Percentiles rank a stretch among this genome's conserved stretches.
These are phyloP conservation scores for Geotrichum klebahnii DNA, from an alignment of 1,139 yeast genomes.

Conservation along the genomic window DNA sequence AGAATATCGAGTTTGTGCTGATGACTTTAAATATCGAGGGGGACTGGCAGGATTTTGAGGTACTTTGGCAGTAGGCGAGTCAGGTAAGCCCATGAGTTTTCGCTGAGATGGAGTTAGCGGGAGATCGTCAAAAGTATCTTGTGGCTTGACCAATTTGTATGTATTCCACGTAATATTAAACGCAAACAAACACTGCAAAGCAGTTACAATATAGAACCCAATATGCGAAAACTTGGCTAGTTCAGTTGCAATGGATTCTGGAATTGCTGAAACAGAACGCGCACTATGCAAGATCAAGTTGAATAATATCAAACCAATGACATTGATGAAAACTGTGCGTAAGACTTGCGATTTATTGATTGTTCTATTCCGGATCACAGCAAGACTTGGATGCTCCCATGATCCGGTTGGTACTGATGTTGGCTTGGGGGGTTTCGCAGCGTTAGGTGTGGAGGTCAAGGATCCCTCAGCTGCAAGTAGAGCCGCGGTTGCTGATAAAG, in stretches of 20 bases:
- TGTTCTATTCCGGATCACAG: slow-evolving; percentile 27
- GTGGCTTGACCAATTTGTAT: slow-evolving; percentile 39
- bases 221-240: background rate
- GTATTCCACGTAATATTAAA: slow-evolving; percentile 41
- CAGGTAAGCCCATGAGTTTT: slow-evolving; percentile 43
- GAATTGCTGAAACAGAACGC: background rate
- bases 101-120: slow-evolving; percentile 44
- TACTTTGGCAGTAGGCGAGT: slow-evolving; percentile 25
- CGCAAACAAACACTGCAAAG: slow-evolving; percentile 37
- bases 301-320: slow-evolving; percentile 23
- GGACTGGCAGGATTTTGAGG: slow-evolving; percentile 28
- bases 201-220: slow-evolving; percentile 6
- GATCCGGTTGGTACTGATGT: slow-evolving; percentile 29
- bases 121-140: slow-evolving; percentile 42
- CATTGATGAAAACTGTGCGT: slow-evolving; percentile 38
- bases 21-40: slow-evolving; percentile 33
- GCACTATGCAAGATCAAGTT: background rate
- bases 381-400: slow-evolving; percentile 32
- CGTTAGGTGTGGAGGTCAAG: slow-evolving; percentile 13
- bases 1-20: slow-evolving; percentile 31
- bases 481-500: slow-evolving; percentile 7
- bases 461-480: slow-evolving; percentile 10
- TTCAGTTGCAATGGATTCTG: background rate
- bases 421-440: slow-evolving; percentile 14
- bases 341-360: slow-evolving; percentile 41